Evolutionary conservation across 116 monocot genomes (phyloP).

Genomic region (Iris pallida): DNA sequence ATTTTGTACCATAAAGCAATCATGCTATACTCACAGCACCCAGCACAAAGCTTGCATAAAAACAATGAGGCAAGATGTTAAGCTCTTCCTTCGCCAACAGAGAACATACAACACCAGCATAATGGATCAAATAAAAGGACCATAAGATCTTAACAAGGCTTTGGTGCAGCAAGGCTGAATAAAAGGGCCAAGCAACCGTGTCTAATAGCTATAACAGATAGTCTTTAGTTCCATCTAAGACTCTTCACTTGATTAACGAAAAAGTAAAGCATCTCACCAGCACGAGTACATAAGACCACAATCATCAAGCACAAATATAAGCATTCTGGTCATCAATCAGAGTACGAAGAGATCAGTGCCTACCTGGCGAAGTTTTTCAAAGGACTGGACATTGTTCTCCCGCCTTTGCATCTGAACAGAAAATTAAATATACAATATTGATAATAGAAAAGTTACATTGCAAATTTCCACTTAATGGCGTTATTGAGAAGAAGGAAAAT

Average conservation of each 20-base stretch:
- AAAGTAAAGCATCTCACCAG: neutral
- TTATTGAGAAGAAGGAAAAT: too few species aligned
- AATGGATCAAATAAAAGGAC: too few species aligned
- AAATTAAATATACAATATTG: neutral
- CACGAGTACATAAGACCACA: neutral
- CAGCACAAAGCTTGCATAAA: neutral
- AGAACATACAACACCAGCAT: too few species aligned
- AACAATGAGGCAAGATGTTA: neutral
- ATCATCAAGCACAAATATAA: conserved; percentile 3
- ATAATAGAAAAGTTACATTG: neutral
- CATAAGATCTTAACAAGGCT: too few species aligned
- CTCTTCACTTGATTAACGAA: too few species aligned
- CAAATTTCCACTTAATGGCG: too few species aligned
- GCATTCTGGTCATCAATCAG: conserved; percentile 13
- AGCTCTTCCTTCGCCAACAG: neutral
- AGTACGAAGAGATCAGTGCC: neutral
- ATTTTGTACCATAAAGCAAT: conserved; percentile 1
- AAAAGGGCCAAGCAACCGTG: neutral
- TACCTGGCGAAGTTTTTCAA: conserved; percentile 86
- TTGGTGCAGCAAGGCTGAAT: neutral
- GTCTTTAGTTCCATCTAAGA: neutral
- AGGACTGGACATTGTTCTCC: conserved; percentile 93
- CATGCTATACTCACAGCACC: neutral
- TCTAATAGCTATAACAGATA: neutral
- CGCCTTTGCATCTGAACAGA: conserved; percentile 79